Evolutionary conservation across 495 filamentous ascomycete species (phyloP).

Genomic region (Xylaria curta): DNA sequence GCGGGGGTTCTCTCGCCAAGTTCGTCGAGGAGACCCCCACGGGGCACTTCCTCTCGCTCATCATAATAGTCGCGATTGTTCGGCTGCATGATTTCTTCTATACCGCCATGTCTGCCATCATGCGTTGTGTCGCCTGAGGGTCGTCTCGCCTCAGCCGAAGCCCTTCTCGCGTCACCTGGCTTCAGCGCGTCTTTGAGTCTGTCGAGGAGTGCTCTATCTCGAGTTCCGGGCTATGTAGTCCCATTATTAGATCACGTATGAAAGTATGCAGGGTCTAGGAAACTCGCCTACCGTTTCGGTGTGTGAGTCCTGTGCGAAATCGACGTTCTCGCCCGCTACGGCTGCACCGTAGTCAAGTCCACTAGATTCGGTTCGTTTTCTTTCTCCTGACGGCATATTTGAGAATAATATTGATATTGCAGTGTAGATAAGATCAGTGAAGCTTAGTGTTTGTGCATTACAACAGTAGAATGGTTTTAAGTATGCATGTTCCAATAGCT

Average conservation of each 20-base stretch:
- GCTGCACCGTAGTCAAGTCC: conserved; percentile 17
- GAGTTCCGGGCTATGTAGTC: conserved; percentile 12
- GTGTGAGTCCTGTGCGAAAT: conserved; percentile 12
- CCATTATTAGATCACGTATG: not conserved
- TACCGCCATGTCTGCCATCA: conserved; percentile 21
- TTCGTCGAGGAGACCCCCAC: conserved; percentile 8
- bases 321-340: conserved; percentile 12
- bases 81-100: conserved; percentile 23
- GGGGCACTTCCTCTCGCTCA: conserved; percentile 11
- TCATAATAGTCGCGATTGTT: conserved; percentile 22
- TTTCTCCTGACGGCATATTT: conserved; percentile 11
- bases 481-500: not conserved
- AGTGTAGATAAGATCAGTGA: not conserved
- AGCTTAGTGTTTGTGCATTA: not conserved
- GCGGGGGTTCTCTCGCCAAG: not conserved
- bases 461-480: not conserved
- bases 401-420: not conserved
- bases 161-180: conserved; percentile 11
- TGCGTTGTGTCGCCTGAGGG: conserved; percentile 1
- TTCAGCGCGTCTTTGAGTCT: conserved; percentile 24
- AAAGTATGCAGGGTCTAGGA: not conserved
- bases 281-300: not conserved
- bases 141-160: not conserved
- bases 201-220: conserved; percentile 24
- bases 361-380: not conserved